Evolutionary conservation across 164 flowering plant species (phyloP), one percentile per base, ranked within the genome.

Genomic region (Aristolochia fimbriata): DNA sequence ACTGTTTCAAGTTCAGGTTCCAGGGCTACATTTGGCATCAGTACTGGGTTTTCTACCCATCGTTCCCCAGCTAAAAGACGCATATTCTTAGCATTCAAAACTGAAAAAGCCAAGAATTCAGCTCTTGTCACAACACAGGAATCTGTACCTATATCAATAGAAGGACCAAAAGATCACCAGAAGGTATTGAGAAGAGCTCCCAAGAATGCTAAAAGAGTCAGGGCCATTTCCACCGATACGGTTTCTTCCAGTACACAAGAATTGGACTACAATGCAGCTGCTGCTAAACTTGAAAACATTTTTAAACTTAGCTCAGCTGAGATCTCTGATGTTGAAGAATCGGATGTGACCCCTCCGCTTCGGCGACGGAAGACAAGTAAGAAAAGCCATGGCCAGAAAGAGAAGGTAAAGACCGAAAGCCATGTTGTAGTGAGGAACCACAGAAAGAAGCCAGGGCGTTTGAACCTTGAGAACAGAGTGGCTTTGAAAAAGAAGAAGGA

Each of bases 261-360:
- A 20, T 61, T 90, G 70, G 96, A 93, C 68, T 86, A 83, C 60
- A 79, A 78, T 72, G 97, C 83, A 71, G 99, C 93, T n/a, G 97
- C 95, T 1, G 96, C 84, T 23, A 81, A 80, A 62, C 91, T 93
- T 41, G 96, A 90, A 74, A 80, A 62, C 27, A 71, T 93, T 30
- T 93, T 72, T 73, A 88, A 85, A 73, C 86, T 77, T 27, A 85
- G 88, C 68, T 79, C 77, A 3, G 59, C 70, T n/a, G 75, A 65
- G 60, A 54, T 66, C 51, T 72, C 81, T 21, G 85, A 75, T 56
- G 74, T 37, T 15, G 82, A 77, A 54, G 77, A 77, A 47, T 50
- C 60, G 7, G 69, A 63, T 53, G 55, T 59, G 43, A 55, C 25
- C 22, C 57, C 41, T 41, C 68, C 55, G 62, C n/a, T n/a, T n/a